Conservation (phyloP, 495 filamentous ascomycete genomes). For the Podospora tetraspora region DNA sequence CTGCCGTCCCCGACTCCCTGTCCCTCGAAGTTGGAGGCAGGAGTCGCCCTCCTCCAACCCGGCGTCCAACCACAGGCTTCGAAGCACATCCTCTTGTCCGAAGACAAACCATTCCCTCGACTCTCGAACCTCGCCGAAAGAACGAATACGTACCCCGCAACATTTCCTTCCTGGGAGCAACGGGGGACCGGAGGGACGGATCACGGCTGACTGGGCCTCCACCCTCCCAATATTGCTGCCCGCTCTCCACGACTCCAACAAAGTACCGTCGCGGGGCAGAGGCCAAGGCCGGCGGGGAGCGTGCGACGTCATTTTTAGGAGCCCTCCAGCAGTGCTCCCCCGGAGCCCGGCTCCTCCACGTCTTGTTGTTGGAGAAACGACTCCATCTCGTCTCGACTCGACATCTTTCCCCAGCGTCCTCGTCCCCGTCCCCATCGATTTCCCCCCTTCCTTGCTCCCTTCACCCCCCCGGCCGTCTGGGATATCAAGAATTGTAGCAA, state of each 20-base stretch:
- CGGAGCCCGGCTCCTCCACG: neutral
- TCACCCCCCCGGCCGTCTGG: neutral
- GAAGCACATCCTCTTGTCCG: conserved; percentile 38
- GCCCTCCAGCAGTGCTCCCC: neutral
- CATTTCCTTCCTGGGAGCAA: neutral
- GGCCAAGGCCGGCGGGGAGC: neutral
- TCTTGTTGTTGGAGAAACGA: neutral
- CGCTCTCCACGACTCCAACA: neutral
- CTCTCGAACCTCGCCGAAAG: conserved; percentile 4
- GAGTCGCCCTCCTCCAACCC: neutral
- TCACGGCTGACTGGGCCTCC: neutral
- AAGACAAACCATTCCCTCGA: conserved; percentile 24
- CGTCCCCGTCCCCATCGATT: neutral
- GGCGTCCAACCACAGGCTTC: conserved; percentile 29
- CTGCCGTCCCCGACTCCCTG: neutral
- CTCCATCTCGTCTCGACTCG: neutral
- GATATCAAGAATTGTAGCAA: neutral
- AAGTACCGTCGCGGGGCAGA: neutral
- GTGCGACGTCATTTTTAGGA: neutral
- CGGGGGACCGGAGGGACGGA: neutral
- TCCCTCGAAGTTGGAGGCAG: neutral
- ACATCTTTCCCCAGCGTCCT: neutral
- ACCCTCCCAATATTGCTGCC: neutral
- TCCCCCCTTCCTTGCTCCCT: neutral
- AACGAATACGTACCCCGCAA: neutral